Percentiles rank a stretch among this genome's conserved stretches.
These are phyloP conservation scores for Panaeolus papilionaceus DNA, from an alignment of 768 basidiomycete genomes.

Conservation along the genomic window DNA sequence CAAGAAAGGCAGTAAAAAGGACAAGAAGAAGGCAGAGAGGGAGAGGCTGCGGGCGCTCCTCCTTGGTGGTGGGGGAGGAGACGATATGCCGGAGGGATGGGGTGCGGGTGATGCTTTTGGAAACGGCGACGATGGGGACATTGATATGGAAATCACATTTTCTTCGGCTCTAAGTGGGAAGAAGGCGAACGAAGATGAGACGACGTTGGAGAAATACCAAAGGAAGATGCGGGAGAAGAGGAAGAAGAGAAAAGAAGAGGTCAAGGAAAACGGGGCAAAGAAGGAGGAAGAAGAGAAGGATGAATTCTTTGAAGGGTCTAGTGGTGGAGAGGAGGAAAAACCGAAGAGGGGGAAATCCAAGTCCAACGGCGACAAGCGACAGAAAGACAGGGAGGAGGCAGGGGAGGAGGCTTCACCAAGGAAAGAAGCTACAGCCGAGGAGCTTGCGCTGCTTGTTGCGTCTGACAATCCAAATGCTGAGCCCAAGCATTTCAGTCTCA, in stretches of 20 bases:
- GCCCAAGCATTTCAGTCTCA: slow-evolving; percentile 88
- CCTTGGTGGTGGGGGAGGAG: slow-evolving; percentile 63
- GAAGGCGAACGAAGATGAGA: slow-evolving; percentile 71
- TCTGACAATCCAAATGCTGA: slow-evolving; percentile 60
- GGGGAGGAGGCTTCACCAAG: slow-evolving; percentile 30
- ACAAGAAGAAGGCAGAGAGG: slow-evolving; percentile 54
- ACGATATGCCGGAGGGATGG: slow-evolving; percentile 88
- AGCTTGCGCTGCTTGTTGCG: slow-evolving; percentile 66
- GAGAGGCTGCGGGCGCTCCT: slow-evolving; percentile 80
- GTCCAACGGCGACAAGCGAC: slow-evolving; percentile 30
- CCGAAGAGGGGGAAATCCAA: slow-evolving; percentile 25
- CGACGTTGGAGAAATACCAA: slow-evolving; percentile 88
- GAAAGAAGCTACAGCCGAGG: slow-evolving; percentile 60
- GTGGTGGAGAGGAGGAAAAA: slow-evolving; percentile 41
- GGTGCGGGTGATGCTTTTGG: slow-evolving; percentile 39
- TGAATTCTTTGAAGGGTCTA: slow-evolving; percentile 77
- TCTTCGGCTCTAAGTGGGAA: slow-evolving; percentile 76
- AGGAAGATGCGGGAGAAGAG: slow-evolving; percentile 90
- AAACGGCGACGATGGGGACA: slow-evolving; percentile 49
- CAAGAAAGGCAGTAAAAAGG: slow-evolving; percentile 39
- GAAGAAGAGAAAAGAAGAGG: slow-evolving; percentile 77
- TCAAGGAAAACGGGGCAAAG: slow-evolving; percentile 44
- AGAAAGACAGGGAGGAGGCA: slow-evolving; percentile 28
- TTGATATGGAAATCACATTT: slow-evolving; percentile 97
- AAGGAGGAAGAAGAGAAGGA: slow-evolving; percentile 47